phyloP scores from a whole-genome alignment of 2,329 filamentous ascomycete genomes.

The Cephalotrichum gorgonifer region DNA sequence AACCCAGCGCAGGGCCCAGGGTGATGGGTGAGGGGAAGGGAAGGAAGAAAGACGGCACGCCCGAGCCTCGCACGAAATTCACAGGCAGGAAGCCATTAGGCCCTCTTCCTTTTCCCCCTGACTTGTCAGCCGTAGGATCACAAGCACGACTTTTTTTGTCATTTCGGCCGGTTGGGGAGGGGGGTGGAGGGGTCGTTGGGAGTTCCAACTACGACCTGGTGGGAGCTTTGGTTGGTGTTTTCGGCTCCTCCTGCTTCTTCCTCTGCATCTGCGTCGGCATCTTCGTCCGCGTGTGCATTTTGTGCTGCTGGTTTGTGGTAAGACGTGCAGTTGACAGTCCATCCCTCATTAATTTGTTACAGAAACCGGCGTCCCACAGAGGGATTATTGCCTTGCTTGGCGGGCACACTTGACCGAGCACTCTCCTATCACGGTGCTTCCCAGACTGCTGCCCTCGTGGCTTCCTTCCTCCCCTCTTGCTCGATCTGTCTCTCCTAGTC shows the following conservation, averaged over 20 bases:
- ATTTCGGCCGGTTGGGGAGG: too few relatives aligned
- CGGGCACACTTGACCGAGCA: not conserved
- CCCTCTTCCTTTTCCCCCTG: not conserved
- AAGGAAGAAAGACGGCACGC: not conserved
- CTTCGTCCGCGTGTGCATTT: not conserved
- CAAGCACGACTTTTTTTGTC: not conserved
- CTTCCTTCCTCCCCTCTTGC: not conserved
- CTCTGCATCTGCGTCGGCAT: not conserved
- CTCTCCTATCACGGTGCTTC: not conserved
- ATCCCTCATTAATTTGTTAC: not conserved
- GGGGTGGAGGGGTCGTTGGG: too few relatives aligned
- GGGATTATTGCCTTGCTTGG: not conserved
- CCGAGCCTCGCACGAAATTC: not conserved
- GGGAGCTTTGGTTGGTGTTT: not conserved
- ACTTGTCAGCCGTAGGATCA: not conserved
- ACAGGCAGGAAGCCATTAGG: not conserved
- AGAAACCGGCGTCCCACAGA: not conserved
- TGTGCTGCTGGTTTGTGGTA: not conserved
- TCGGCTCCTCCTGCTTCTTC: not conserved
- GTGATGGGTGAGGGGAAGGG: not conserved
- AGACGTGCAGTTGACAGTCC: not conserved
- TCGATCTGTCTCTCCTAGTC: not conserved
- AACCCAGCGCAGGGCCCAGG: not conserved
- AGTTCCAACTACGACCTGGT: too few relatives aligned
- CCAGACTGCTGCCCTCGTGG: not conserved